Evolutionary conservation across 2,329 filamentous ascomycete genomes (phyloP), one percentile per base, ranked within the genome.

Genomic region (Alternaria sp.): DNA sequence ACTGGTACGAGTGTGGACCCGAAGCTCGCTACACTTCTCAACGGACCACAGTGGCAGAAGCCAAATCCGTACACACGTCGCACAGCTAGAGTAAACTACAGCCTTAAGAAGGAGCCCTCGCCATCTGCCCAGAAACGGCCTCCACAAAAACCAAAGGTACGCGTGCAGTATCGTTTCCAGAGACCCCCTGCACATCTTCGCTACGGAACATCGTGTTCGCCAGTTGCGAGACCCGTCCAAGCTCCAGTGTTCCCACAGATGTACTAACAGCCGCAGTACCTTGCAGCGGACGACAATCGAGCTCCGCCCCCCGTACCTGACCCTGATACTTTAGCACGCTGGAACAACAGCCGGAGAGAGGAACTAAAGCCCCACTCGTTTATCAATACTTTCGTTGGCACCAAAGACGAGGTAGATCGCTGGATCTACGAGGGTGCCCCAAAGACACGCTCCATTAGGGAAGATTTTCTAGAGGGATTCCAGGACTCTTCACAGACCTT

Each of bases 361-460:
- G 59, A 67, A 21, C 10, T 30, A 11, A 54, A 19, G 23, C 47
- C 58, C 8, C 54, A 62, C 25, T 70, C 50, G 12, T 51, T 67
- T 43, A 7, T 17, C 7, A 52, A 65, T 21, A 58, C 66, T 13
- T 71, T 73, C 32, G 17, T 67, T 36, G 55, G 64, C 4, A 66
- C 54, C 5, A 26, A 62, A 36, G 62, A 64, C 56, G 65, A 71
- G 54, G 46, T 68, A 8, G 15, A 61, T 23, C 61, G 64, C 26
- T 70, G 68, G 68, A 65, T 59, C 25, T 52, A 57, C 54, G 55
- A 68, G 25, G 61, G 62, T 30, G 45, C 56, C 26, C 64, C 58
- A 6, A 43, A 40, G n/a, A 45, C 32, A 45, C 58, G 62, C 10
- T 10, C 23, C 19, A 25, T 32, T 11, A 46, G 47, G 4, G 5